These are phyloP conservation scores for Aspergillus hancockii DNA, from an alignment of 495 filamentous ascomycete genomes.

Conservation along the genomic window DNA sequence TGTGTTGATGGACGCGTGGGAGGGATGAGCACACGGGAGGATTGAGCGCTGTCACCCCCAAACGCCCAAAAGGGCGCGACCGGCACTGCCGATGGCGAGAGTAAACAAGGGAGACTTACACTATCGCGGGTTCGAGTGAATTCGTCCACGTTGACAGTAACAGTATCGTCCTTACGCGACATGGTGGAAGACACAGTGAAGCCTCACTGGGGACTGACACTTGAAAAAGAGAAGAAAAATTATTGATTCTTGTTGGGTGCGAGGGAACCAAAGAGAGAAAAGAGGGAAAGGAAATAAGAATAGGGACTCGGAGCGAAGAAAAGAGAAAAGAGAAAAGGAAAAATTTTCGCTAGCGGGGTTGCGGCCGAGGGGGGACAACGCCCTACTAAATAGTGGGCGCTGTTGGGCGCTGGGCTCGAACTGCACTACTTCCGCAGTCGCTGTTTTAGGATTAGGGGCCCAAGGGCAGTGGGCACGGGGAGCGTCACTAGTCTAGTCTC, in stretches of 20 bases:
- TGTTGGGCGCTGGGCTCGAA: background rate
- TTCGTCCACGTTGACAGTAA: slow-evolving; percentile 58
- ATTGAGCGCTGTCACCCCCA: background rate
- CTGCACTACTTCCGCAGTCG: background rate
- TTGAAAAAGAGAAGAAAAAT: too few relatives aligned
- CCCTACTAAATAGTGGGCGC: slow-evolving; percentile 22
- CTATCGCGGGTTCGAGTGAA: slow-evolving; percentile 64
- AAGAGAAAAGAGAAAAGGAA: slow-evolving; percentile 23
- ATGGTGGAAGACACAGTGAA: slow-evolving; percentile 22
- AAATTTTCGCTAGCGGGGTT: slow-evolving; percentile 27
- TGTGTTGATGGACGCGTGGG: slow-evolving; percentile 18
- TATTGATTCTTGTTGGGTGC: background rate
- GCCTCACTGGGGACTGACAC: background rate
- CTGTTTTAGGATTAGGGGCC: slow-evolving; percentile 22
- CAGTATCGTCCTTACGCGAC: slow-evolving; percentile 33
- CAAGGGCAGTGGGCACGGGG: background rate
- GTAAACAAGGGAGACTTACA: slow-evolving; percentile 47
- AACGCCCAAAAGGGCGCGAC: slow-evolving; percentile 23
- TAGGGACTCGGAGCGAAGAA: slow-evolving; percentile 8
- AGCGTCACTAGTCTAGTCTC: slow-evolving; percentile 1
- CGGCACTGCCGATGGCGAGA: slow-evolving; percentile 21
- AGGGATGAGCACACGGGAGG: slow-evolving; percentile 3
- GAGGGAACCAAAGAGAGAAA: too few relatives aligned
- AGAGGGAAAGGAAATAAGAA: slow-evolving; percentile 5
- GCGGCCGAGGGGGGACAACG: slow-evolving; percentile 8